These are phyloP conservation scores for Bacterosira constricta DNA, from an alignment of 108 stramenopile genomes.

Conservation along the genomic window DNA sequence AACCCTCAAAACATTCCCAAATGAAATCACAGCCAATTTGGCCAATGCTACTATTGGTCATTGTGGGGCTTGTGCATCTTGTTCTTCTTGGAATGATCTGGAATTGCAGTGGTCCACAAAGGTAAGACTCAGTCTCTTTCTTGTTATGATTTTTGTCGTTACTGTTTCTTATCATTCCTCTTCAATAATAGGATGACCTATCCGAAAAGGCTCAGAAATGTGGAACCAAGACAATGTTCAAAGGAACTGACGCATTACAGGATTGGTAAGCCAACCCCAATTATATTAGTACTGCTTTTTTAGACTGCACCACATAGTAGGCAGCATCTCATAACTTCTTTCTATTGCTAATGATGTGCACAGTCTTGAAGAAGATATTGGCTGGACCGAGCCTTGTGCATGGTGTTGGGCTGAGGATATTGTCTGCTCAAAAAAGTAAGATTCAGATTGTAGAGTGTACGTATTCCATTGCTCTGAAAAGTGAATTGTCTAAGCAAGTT, in stretches of 20 bases:
- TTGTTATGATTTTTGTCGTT: too few species aligned
- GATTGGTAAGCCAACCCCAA: slow-evolving; percentile 7
- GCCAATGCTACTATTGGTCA: slow-evolving; percentile 29
- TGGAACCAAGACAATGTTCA: slow-evolving; percentile 8
- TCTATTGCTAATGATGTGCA: too few species aligned
- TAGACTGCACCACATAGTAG: too few species aligned
- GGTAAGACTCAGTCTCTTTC: too few species aligned
- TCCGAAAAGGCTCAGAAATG: slow-evolving; percentile 26
- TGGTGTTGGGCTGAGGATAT: slow-evolving; percentile 39
- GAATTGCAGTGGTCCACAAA: slow-evolving; percentile 28
- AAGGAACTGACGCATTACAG: slow-evolving; percentile 8
- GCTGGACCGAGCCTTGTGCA: slow-evolving; percentile 29
- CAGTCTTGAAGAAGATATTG: too few species aligned
- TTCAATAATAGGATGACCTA: slow-evolving; percentile 10
- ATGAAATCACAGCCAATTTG: neutral
- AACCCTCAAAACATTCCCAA: slow-evolving; percentile 6
- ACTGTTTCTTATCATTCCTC: neutral
- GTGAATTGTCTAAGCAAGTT: too few species aligned
- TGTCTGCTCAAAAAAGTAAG: neutral
- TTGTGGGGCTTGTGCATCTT: slow-evolving; percentile 38
- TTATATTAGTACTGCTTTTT: too few species aligned
- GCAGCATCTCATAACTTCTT: too few species aligned
- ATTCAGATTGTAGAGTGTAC: neutral
- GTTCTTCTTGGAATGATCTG: slow-evolving; percentile 20
- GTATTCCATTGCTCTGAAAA: too few species aligned